Evolutionary conservation across 2,329 filamentous ascomycete species (phyloP).

Genomic region (Neobulgaria alba): DNA sequence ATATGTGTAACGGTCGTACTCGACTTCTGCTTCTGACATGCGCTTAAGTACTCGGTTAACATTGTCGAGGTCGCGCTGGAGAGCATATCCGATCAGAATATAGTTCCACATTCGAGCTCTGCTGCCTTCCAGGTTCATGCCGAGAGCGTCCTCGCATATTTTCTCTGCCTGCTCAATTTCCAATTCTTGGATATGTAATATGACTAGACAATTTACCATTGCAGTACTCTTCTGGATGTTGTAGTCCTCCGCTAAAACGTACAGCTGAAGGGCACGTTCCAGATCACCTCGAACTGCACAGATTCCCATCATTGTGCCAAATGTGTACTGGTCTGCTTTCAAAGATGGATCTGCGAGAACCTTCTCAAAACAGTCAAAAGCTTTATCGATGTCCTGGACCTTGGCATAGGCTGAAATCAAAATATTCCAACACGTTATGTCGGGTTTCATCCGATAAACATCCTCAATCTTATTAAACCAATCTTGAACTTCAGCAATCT

Average conservation of each 20-base stretch:
- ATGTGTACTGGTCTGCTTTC: constrained; percentile 54
- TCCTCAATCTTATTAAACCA: constrained; percentile 54
- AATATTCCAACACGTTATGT: constrained; percentile 63
- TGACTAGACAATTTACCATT: constrained; percentile 58
- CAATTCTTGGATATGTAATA: constrained; percentile 55
- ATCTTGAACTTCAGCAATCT: constrained; percentile 48
- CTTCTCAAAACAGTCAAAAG: constrained; percentile 53
- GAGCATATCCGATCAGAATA: constrained; percentile 61
- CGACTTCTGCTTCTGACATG: constrained; percentile 44
- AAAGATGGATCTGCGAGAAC: constrained; percentile 40
- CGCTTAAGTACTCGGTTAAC: constrained; percentile 43
- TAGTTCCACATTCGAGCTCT: constrained; percentile 69
- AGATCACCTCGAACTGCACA: constrained; percentile 65
- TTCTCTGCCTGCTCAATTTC: constrained; percentile 46
- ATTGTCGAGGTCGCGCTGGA: constrained; percentile 48
- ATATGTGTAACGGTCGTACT: constrained; percentile 49
- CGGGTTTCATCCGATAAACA: constrained; percentile 48
- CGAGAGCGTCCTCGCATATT: constrained; percentile 48
- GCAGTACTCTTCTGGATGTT: constrained; percentile 42
- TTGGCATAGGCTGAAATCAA: constrained; percentile 64
- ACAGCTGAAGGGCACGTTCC: constrained; percentile 56
- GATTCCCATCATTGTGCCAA: constrained; percentile 66
- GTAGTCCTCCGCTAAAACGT: constrained; percentile 50
- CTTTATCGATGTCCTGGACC: constrained; percentile 57
- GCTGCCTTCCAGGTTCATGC: constrained; percentile 39